Evolutionary conservation across 2,329 filamentous ascomycete species (phyloP), one percentile per base, ranked within the genome.

Genomic region (Beauveria scarabaeidicola): DNA sequence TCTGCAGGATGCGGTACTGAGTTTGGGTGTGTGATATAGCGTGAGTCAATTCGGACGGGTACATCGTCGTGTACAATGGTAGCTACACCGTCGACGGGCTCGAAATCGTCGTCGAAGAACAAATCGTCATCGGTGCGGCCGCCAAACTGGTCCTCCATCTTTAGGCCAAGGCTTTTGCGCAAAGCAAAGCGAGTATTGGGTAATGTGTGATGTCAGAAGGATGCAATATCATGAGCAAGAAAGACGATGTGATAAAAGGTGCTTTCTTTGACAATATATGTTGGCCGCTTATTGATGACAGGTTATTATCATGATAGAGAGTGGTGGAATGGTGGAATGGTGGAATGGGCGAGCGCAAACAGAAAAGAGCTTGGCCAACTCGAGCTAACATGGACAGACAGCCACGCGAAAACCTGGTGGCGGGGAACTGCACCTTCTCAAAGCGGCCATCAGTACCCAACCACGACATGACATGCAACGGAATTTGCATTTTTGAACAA

Each of bases 51-150:
- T 60, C 43, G 9, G 52, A 59, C 29, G 8, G 57, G 48, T 13
- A 43, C 27, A 13, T 59, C 48, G 11, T 52, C 32, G 2, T 47
- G 32, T 5, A 56, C 29, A 23, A 70, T 63, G 23, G 73, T 64
- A 5, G 70, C 61, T 50, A 72, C 68, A 63, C 70, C 69, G 44
- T 75, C 70, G 54, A 83, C 76, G 8, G 81, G 81, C 68, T 85
- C 82, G 61, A 85, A 83, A 66, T 85, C 82, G 65, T 85, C 82
- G 64, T 85, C 83, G 62, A 80, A 79, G 67, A 85, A 85, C 61
- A 85, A 76, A 67, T 84, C 82, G 64, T 85, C 83, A 66, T 85
- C 82, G 50, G 82, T 85, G 21, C 82, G 77, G 52, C 81, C 82
- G 61, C 79, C 77, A 64, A 84, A 85, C 66, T 85, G 82, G 64